phyloP scores from a whole-genome alignment of 352 stramenopile species.

The Phytophthora vignae region DNA sequence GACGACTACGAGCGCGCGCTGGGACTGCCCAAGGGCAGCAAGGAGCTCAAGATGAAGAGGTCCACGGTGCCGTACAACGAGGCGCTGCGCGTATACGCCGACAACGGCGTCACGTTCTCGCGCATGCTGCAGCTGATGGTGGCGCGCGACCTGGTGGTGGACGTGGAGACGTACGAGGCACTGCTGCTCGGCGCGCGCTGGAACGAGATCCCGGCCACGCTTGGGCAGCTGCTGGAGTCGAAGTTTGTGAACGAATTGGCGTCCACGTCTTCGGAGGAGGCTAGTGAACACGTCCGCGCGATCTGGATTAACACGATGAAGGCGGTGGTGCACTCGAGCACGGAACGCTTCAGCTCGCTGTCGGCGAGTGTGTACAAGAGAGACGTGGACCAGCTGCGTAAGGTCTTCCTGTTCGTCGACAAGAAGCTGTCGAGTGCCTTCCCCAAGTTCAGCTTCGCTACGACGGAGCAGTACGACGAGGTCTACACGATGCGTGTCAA shows the following conservation, averaged over 20 bases:
- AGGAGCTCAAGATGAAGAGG: conserved; percentile 24
- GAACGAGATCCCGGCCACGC: conserved; percentile 68
- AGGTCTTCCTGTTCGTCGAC: conserved; percentile 65
- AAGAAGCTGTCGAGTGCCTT: conserved; percentile 68
- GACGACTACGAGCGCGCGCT: conserved; percentile 54
- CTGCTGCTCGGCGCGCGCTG: conserved; percentile 71
- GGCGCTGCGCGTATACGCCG: conserved; percentile 63
- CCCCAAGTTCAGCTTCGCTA: conserved; percentile 54
- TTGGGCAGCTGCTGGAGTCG: conserved; percentile 66
- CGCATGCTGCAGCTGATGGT: conserved; percentile 72
- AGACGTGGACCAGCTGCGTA: conserved; percentile 60
- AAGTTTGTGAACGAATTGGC: conserved; percentile 50
- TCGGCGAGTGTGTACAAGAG: conserved; percentile 42
- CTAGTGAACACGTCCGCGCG: conserved; percentile 47
- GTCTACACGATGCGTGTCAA: conserved; percentile 73
- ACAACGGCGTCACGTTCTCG: conserved; percentile 62
- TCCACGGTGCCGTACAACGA: conserved; percentile 63
- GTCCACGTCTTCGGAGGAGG: conserved; percentile 8
- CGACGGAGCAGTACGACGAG: conserved; percentile 51
- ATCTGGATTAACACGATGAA: conserved; percentile 76
- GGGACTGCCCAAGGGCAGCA: not conserved
- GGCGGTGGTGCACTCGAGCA: conserved; percentile 68
- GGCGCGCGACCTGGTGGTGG: conserved; percentile 49
- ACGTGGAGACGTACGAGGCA: conserved; percentile 68
- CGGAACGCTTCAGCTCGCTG: conserved; percentile 61